Evolutionary conservation across 2,329 filamentous ascomycete genomes (phyloP).

Genomic region (Calycina herbarum): DNA sequence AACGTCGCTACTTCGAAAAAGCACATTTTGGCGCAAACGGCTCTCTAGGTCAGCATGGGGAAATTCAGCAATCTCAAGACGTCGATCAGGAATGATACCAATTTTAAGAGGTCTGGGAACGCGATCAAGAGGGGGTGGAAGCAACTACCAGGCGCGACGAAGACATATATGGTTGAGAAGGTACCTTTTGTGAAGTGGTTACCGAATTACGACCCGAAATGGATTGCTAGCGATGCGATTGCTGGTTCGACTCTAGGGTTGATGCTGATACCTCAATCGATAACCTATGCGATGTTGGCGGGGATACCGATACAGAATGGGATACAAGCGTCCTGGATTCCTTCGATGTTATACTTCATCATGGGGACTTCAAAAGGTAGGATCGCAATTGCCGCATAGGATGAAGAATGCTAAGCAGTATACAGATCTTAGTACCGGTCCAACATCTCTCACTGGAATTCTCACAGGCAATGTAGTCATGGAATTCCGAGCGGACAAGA

Average conservation of each 20-base stretch:
- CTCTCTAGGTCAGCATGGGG: constrained; percentile 7
- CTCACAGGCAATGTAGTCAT: constrained; percentile 61
- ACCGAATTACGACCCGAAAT: constrained; percentile 59
- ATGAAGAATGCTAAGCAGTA: neutral
- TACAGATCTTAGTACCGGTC: constrained; percentile 60
- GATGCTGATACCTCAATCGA: constrained; percentile 60
- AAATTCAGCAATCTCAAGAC: constrained; percentile 4
- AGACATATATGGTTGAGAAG: constrained; percentile 59
- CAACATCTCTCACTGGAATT: constrained; percentile 64
- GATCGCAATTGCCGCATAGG: constrained; percentile 4
- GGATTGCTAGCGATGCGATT: constrained; percentile 61
- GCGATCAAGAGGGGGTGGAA: constrained; percentile 3
- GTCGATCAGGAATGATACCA: constrained; percentile 9
- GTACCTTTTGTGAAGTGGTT: constrained; percentile 64
- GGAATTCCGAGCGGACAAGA: constrained; percentile 35
- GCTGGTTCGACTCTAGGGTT: constrained; percentile 61
- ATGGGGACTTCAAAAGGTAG: constrained; percentile 63
- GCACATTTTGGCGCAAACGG: neutral
- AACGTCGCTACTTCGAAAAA: neutral
- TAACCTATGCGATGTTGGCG: constrained; percentile 64
- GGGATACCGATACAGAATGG: constrained; percentile 61
- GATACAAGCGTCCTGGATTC: constrained; percentile 60
- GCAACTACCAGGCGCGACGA: constrained; percentile 50
- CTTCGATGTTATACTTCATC: constrained; percentile 56
- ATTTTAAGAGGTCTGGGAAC: constrained; percentile 7